Percentiles rank a stretch among this genome's conserved stretches.
phyloP scores from a whole-genome alignment of 2,329 filamentous ascomycete genomes.

The Scortechinia acanthostroma region DNA sequence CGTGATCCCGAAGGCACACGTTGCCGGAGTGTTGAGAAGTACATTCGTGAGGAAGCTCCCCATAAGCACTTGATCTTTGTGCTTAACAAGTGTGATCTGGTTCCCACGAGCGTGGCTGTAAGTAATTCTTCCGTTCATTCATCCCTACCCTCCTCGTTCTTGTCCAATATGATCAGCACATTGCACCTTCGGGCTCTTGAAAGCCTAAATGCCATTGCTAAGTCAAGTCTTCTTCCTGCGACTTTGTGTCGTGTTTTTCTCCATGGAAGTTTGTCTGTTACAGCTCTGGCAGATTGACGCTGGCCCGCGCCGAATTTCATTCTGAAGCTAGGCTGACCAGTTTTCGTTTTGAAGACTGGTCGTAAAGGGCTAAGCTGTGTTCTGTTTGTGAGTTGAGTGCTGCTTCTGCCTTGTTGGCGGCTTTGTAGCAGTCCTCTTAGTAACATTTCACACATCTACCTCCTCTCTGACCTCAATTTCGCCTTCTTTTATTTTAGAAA shows the following conservation, averaged over 20 bases:
- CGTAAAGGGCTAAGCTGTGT: constrained; percentile 71
- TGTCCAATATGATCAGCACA: constrained; percentile 6
- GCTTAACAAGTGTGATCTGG: constrained; percentile 84
- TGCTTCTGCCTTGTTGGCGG: constrained; percentile 55
- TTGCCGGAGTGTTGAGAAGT: constrained; percentile 86
- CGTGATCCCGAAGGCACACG: constrained; percentile 84
- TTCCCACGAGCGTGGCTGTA: constrained; percentile 90
- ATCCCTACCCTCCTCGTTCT: constrained; percentile 5
- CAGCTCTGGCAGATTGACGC: constrained; percentile 93
- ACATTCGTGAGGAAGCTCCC: constrained; percentile 83
- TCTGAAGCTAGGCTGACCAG: constrained; percentile 64
- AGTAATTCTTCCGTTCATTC: constrained; percentile 37
- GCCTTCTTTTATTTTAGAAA: constrained; percentile 10
- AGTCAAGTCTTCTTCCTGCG: constrained; percentile 75
- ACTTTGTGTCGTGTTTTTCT: constrained; percentile 43
- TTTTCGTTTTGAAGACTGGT: constrained; percentile 83
- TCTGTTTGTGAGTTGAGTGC: constrained; percentile 95
- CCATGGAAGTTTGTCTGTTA: constrained; percentile 91
- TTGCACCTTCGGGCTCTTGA: constrained; percentile 13
- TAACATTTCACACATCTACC: constrained; percentile 83
- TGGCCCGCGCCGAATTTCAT: constrained; percentile 60
- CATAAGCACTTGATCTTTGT: constrained; percentile 93
- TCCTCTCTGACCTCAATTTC: constrained; percentile 11
- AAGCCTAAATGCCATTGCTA: constrained; percentile 71
- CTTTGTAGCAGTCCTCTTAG: constrained; percentile 87